Conservation (phyloP, 2,329 filamentous ascomycete genomes). For the Fragosphaeria purpurea region DNA sequence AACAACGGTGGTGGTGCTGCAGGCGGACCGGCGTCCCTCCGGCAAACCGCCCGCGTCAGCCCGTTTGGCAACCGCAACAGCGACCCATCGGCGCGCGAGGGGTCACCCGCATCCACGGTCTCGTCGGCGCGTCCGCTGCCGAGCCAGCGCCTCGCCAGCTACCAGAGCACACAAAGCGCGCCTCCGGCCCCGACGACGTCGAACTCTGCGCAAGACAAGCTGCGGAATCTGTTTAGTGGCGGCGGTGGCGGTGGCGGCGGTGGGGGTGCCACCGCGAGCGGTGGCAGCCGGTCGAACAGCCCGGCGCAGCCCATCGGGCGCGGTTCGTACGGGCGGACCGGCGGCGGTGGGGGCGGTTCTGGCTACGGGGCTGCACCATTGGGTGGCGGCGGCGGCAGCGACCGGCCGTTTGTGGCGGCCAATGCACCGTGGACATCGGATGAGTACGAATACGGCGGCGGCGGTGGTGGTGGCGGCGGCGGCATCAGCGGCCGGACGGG, state of each 20-base stretch:
- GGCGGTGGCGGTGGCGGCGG: constrained; percentile 25
- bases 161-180: constrained; percentile 45
- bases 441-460: constrained; percentile 28
- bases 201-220: constrained; percentile 64
- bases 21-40: constrained; percentile 34
- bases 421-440: constrained; percentile 38
- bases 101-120: background rate
- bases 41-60: constrained; percentile 25
- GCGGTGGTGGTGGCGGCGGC: constrained; percentile 23
- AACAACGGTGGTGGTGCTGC: constrained; percentile 27
- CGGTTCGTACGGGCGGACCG: constrained; percentile 20
- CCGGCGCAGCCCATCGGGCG: constrained; percentile 25
- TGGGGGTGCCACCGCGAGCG: constrained; percentile 36
- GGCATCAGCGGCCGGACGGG: constrained; percentile 16
- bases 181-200: constrained; percentile 19
- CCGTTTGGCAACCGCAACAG: constrained; percentile 16
- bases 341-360: constrained; percentile 26
- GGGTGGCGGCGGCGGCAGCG: constrained; percentile 21
- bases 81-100: constrained; percentile 17
- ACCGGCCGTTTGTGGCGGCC: constrained; percentile 32
- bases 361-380: constrained; percentile 24
- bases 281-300: constrained; percentile 32
- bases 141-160: constrained; percentile 64
- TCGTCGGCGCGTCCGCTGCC: constrained; percentile 49
- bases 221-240: constrained; percentile 72